Evolutionary conservation across 2,329 filamentous ascomycete species (phyloP).

Genomic region (Microsporum audouinii): DNA sequence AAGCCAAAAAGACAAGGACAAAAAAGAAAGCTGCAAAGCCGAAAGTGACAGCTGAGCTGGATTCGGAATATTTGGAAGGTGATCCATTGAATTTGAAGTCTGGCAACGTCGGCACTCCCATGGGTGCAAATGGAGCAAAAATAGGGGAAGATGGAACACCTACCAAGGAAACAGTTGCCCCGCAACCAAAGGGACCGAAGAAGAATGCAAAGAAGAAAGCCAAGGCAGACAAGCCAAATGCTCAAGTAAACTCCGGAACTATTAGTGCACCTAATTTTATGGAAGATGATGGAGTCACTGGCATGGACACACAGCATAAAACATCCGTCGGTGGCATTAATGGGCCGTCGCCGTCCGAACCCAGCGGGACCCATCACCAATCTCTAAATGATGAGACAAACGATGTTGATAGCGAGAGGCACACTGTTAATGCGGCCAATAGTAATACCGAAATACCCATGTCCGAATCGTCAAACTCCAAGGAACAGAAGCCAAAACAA

Average conservation of each 20-base stretch:
- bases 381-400: background rate
- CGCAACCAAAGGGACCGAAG: background rate
- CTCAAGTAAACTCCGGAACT: background rate
- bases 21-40: conserved; percentile 1
- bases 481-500: background rate
- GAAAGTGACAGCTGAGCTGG: background rate
- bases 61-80: background rate
- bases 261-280: background rate
- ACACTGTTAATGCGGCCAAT: background rate
- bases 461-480: background rate
- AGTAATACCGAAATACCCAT: background rate
- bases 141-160: background rate
- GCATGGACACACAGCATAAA: background rate
- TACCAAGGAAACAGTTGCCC: background rate
- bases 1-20: background rate
- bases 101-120: background rate
- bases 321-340: background rate
- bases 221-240: background rate
- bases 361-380: background rate
- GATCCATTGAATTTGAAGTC: background rate
- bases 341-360: background rate
- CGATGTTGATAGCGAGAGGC: background rate
- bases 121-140: background rate
- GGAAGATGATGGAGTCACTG: background rate
- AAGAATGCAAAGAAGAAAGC: background rate